These are phyloP conservation scores for Trichoderma lentiforme DNA, from an alignment of 2,329 filamentous ascomycete genomes.

Conservation along the genomic window DNA sequence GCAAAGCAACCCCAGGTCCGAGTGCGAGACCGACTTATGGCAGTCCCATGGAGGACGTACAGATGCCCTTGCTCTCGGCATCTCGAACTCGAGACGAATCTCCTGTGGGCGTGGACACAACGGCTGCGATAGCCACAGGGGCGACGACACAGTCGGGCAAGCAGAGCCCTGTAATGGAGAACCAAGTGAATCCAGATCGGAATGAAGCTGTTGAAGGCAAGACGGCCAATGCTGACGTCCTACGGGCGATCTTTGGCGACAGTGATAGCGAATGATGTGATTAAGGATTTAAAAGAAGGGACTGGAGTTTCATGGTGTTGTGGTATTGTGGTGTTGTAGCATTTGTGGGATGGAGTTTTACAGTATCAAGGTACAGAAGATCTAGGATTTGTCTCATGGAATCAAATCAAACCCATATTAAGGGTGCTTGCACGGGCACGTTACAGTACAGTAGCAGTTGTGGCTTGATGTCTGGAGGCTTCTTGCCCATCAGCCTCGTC, in stretches of 20 bases:
- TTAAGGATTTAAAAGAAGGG: neutral
- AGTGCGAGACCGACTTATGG: neutral
- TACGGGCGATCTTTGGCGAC: constrained; percentile 91
- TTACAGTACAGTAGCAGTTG: neutral
- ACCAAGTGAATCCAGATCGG: constrained; percentile 63
- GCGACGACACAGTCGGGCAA: neutral
- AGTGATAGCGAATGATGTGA: constrained; percentile 61
- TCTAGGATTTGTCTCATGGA: too few relatives aligned
- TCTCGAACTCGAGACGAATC: neutral
- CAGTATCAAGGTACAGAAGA: too few relatives aligned
- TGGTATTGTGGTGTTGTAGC: neutral
- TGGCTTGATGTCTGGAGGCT: neutral
- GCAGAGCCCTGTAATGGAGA: neutral
- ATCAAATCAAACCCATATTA: too few relatives aligned
- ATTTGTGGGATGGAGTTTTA: too few relatives aligned
- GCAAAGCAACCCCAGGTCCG: constrained; percentile 4
- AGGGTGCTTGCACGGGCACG: neutral
- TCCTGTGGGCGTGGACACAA: neutral
- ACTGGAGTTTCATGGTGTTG: neutral
- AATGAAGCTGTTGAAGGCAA: constrained; percentile 67
- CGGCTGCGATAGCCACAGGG: neutral
- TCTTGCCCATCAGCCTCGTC: neutral
- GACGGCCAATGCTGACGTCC: constrained; percentile 74
- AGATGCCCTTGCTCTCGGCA: neutral
- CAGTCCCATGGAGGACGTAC: constrained; percentile 2